phyloP scores from a whole-genome alignment of 768 basidiomycete species.

The Xerocomus spinulosus region DNA sequence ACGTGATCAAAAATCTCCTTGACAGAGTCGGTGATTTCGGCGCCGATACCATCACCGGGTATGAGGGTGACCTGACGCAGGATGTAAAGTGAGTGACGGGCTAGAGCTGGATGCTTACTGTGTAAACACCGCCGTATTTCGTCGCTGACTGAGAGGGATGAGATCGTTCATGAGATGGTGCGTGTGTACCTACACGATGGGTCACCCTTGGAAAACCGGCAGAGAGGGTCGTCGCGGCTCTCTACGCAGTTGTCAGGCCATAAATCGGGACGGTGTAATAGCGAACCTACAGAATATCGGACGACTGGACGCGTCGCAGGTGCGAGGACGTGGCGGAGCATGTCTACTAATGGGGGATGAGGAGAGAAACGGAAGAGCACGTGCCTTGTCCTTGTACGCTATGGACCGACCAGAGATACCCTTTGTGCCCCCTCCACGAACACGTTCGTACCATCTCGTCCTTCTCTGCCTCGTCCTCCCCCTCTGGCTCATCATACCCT shows the following conservation, averaged over 20 bases:
- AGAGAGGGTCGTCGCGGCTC: slow-evolving; percentile 71
- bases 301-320: slow-evolving; percentile 51
- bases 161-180: slow-evolving; percentile 3
- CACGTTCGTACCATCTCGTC: slow-evolving; percentile 54
- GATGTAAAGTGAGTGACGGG: slow-evolving; percentile 6
- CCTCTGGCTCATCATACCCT: slow-evolving; percentile 56
- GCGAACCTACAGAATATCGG: slow-evolving; percentile 46
- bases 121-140: slow-evolving; percentile 92
- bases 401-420: slow-evolving; percentile 34
- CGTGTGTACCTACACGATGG: slow-evolving; percentile 49
- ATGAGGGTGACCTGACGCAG: slow-evolving; percentile 82
- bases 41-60: slow-evolving; percentile 96
- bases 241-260: slow-evolving; percentile 34
- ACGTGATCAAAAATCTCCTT: slow-evolving; percentile 98
- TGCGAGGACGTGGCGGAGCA: slow-evolving; percentile 66
- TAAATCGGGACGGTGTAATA: not conserved
- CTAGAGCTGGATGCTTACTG: slow-evolving; percentile 55
- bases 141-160: slow-evolving; percentile 59
- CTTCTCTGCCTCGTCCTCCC: slow-evolving; percentile 55
- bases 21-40: slow-evolving; percentile 95
- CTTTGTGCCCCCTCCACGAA: slow-evolving; percentile 34
- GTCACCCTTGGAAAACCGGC: slow-evolving; percentile 75
- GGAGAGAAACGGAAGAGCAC: slow-evolving; percentile 31
- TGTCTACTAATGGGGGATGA: slow-evolving; percentile 25
- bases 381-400: not conserved